These are phyloP conservation scores for Russula foetens DNA, from an alignment of 768 basidiomycete species.

Conservation along the genomic window DNA sequence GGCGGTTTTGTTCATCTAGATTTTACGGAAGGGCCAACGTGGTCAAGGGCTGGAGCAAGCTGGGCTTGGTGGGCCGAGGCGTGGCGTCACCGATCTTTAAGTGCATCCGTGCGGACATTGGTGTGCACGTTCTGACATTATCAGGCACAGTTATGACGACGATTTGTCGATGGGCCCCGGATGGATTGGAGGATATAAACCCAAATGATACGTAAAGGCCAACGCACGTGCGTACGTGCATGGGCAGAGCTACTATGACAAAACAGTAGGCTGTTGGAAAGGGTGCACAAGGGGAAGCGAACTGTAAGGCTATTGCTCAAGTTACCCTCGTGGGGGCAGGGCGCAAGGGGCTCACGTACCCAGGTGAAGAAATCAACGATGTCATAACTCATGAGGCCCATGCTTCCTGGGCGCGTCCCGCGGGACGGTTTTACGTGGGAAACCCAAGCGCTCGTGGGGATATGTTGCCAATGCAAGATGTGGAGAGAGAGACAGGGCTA, in stretches of 20 bases:
- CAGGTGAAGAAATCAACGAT: neutral
- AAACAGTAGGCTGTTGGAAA: neutral
- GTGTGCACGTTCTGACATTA: neutral
- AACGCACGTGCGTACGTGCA: neutral
- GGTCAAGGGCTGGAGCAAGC: conserved; percentile 4
- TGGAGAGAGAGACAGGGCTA: too few species aligned
- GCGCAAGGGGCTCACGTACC: neutral
- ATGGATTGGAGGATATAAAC: neutral
- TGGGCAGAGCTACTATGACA: neutral
- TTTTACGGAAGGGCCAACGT: neutral
- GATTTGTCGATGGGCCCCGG: neutral
- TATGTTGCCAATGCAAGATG: neutral
- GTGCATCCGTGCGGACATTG: neutral
- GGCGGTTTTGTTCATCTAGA: neutral
- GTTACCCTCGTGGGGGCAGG: neutral
- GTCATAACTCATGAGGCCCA: neutral
- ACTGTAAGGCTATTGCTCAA: neutral
- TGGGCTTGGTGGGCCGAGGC: conserved; percentile 1
- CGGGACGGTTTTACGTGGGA: conserved; percentile 2
- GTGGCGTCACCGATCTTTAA: conserved; percentile 1
- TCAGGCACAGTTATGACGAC: conserved; percentile 4
- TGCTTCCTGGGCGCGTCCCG: neutral
- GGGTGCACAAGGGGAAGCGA: neutral
- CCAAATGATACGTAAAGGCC: neutral
- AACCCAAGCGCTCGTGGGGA: neutral